phyloP scores from a whole-genome alignment of 805 yeast genomes.

The Pichia cephalocereana region DNA sequence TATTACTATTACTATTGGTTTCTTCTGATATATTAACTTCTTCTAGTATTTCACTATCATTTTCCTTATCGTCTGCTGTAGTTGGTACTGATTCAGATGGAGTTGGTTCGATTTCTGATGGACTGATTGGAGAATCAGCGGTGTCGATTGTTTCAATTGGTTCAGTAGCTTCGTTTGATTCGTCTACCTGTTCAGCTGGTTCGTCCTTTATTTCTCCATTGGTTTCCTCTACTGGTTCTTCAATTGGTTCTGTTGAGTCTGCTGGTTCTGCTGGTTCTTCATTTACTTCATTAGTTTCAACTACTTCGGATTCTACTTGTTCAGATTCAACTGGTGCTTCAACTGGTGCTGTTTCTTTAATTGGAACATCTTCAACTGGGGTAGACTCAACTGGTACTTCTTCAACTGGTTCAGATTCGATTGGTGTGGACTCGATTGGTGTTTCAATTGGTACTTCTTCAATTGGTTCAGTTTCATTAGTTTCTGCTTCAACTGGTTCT shows the following conservation, averaged over 20 bases:
- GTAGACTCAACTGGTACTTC: not conserved
- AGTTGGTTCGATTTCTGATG: no score
- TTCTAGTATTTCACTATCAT: not conserved
- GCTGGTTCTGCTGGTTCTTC: not conserved
- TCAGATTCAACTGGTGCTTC: no score
- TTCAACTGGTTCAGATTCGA: not conserved
- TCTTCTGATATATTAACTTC: conserved; percentile 9
- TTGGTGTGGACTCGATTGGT: not conserved
- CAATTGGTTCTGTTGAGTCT: not conserved
- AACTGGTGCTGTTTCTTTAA: not conserved
- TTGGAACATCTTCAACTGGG: not conserved
- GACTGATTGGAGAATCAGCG: not conserved
- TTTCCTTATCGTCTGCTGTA: not conserved
- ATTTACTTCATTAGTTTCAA: no score
- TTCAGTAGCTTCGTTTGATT: not conserved
- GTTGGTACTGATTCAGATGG: no score
- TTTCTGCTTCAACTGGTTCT: not conserved
- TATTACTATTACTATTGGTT: not conserved
- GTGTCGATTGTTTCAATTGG: not conserved
- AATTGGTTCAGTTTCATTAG: conserved; percentile 3
- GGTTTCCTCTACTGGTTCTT: not conserved
- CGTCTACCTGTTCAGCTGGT: not conserved
- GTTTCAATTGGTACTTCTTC: not conserved
- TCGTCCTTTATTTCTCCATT: no score
- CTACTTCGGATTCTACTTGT: no score